phyloP scores from a whole-genome alignment of 1,284 basidiomycete species.

The Tilletiopsis washingtonensis region DNA sequence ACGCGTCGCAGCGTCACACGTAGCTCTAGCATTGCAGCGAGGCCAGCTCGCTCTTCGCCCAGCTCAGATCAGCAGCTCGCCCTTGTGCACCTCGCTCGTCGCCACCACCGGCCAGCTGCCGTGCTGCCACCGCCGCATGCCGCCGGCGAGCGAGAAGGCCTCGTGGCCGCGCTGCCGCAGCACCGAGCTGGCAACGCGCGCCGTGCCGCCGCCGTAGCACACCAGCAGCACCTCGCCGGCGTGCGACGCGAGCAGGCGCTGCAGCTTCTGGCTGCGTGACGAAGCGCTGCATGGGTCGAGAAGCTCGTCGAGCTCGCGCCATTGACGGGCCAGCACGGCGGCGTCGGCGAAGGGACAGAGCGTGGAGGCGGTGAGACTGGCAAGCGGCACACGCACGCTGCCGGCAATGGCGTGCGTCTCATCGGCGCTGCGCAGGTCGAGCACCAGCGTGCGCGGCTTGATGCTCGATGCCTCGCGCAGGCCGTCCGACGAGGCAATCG shows the following conservation, averaged over 20 bases:
- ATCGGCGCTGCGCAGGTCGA: neutral
- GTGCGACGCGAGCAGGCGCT: neutral
- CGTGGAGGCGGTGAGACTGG: neutral
- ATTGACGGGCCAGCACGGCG: neutral
- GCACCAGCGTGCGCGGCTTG: neutral
- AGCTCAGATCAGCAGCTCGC: no score
- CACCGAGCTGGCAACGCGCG: neutral
- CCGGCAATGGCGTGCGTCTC: neutral
- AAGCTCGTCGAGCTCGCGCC: neutral
- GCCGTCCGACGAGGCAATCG: no score
- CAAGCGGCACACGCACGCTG: neutral
- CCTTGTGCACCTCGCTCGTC: no score
- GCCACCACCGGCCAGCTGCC: neutral
- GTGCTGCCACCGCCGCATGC: neutral
- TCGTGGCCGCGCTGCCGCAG: neutral
- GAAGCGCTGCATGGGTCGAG: neutral
- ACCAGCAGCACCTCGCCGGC: neutral
- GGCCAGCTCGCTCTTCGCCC: no score
- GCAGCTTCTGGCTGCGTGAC: neutral
- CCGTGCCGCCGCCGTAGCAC: neutral
- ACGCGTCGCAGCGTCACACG: no score
- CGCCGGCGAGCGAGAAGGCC: neutral
- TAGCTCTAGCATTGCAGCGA: no score
- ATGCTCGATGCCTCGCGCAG: neutral
- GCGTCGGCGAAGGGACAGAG: neutral